phyloP scores from a whole-genome alignment of 768 basidiomycete genomes.

The Lactarius quietus region DNA sequence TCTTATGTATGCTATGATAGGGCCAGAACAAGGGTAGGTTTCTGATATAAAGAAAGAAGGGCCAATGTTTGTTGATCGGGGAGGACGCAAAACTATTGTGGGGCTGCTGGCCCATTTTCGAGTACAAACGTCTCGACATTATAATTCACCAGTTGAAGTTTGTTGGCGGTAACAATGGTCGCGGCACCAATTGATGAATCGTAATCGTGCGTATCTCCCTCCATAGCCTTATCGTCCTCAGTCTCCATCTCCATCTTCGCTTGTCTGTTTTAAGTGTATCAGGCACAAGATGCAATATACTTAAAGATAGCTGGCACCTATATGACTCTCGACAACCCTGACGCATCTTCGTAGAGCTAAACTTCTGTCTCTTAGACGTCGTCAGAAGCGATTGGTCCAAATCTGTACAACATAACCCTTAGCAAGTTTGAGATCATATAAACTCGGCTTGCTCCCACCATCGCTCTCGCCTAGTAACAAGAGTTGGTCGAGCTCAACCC shows the following conservation, averaged over 20 bases:
- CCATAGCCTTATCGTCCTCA: conserved; percentile 14
- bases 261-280: conserved; percentile 2
- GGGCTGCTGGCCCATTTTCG: background rate
- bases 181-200: background rate
- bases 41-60: background rate
- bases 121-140: background rate
- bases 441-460: conserved; percentile 42
- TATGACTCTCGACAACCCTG: conserved; percentile 61
- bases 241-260: conserved; percentile 25
- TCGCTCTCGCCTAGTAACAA: conserved; percentile 63
- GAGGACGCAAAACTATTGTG: background rate
- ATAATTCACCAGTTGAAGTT: background rate
- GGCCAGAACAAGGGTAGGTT: background rate
- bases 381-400: conserved; percentile 64
- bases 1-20: too few relatives aligned
- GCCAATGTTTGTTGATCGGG: background rate
- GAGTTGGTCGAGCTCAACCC: conserved; percentile 53
- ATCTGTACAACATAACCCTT: conserved; percentile 38
- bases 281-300: background rate
- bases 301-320: conserved; percentile 35
- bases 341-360: conserved; percentile 50
- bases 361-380: conserved; percentile 51
- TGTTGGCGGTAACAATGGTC: background rate
- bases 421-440: background rate
- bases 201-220: conserved; percentile 3